phyloP scores from a whole-genome alignment of 345 rosid genomes.

The Zanthoxylum bungeanum region DNA sequence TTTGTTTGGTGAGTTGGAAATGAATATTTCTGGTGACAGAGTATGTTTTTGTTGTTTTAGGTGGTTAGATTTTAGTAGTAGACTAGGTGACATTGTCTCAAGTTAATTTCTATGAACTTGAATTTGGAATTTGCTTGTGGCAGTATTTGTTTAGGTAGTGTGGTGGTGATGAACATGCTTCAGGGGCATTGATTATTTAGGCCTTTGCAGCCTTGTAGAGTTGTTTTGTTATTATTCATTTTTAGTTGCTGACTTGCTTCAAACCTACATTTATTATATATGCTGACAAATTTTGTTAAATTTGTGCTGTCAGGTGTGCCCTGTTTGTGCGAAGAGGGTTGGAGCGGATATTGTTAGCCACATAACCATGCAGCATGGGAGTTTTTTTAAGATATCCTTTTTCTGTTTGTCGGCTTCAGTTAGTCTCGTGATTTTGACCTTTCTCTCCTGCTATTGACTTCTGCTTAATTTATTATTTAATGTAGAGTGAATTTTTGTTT shows the following conservation, averaged over 20 bases:
- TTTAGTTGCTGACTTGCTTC: too few species aligned
- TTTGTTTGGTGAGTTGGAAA: not conserved
- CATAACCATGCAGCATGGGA: slow-evolving; percentile 68
- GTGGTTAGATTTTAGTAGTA: not conserved
- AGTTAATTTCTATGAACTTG: not conserved
- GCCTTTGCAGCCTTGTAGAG: not conserved
- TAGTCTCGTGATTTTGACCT: not conserved
- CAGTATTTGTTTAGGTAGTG: not conserved
- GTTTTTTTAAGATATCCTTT: slow-evolving; percentile 79
- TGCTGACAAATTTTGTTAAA: slow-evolving; percentile 18
- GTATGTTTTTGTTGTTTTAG: not conserved
- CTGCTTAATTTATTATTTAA: not conserved
- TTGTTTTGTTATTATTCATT: not conserved
- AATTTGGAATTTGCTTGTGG: not conserved
- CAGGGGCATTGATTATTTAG: not conserved
- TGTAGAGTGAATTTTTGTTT: not conserved
- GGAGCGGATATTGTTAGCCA: slow-evolving; percentile 73
- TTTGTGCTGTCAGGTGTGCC: slow-evolving; percentile 57
- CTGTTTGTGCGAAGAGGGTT: slow-evolving; percentile 67
- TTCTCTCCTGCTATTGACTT: not conserved
- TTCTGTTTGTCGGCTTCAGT: not conserved
- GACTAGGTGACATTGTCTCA: not conserved
- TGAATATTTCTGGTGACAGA: not conserved
- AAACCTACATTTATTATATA: not conserved
- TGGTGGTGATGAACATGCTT: not conserved